These are phyloP conservation scores for Kwoniella heveanensis DNA, from an alignment of 768 basidiomycete genomes.

Conservation along the genomic window DNA sequence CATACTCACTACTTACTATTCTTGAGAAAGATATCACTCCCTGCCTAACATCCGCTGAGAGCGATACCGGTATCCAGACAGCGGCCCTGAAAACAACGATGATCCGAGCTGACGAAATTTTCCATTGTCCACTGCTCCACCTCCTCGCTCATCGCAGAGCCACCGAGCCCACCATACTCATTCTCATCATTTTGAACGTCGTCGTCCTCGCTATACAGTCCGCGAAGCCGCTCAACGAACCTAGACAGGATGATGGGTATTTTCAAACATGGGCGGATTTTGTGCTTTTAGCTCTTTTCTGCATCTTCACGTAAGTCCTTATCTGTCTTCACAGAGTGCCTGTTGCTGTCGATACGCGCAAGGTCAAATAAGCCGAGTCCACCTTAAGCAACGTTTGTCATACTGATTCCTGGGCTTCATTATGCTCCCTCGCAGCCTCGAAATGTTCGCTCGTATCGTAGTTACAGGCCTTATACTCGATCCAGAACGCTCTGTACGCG, in stretches of 20 bases:
- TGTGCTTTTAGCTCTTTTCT: conserved; percentile 77
- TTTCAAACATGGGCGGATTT: conserved; percentile 90
- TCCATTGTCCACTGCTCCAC: conserved; percentile 1
- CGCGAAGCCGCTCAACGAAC: conserved; percentile 60
- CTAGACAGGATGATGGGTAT: conserved; percentile 62
- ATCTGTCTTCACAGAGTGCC: no score
- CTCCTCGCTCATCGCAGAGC: conserved; percentile 61
- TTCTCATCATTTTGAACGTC: conserved; percentile 81
- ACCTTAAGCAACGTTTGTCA: no score
- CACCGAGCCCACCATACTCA: conserved; percentile 82
- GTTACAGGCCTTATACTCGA: conserved; percentile 87
- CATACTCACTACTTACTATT: no score
- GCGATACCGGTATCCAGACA: no score
- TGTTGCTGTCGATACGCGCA: no score
- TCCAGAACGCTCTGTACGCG: conserved; percentile 61
- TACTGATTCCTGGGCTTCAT: no score
- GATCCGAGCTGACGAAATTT: no score
- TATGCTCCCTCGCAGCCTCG: conserved; percentile 68
- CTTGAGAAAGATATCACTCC: no score
- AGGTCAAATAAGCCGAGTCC: no score
- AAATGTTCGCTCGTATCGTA: conserved; percentile 83
- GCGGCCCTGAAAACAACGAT: no score
- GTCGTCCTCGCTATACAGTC: conserved; percentile 80
- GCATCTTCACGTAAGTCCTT: conserved; percentile 75
- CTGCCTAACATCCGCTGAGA: no score